A percentile compares a stretch with the other conserved stretches of the same genome.
These are phyloP conservation scores for Aspergillus sclerotiicarbonarius DNA, from an alignment of 495 filamentous ascomycete genomes.

Conservation along the genomic window DNA sequence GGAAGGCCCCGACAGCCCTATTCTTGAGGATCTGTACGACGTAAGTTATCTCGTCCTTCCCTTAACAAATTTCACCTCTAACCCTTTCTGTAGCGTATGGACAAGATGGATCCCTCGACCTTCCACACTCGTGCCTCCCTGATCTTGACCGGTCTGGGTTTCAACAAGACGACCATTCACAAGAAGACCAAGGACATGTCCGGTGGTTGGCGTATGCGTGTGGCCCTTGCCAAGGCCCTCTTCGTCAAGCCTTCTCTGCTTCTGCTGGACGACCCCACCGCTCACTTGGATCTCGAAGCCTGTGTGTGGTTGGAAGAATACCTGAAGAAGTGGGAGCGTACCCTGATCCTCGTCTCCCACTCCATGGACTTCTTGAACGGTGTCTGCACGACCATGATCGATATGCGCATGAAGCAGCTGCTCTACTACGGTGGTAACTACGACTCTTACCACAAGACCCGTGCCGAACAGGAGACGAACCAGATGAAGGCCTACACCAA, in stretches of 20 bases:
- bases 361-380: slow-evolving; percentile 99
- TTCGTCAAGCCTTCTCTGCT: slow-evolving; percentile 97
- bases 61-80: too few species aligned
- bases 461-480: slow-evolving; percentile 91
- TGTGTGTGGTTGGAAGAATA: slow-evolving; percentile 99
- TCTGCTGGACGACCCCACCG: slow-evolving; percentile 96
- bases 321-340: slow-evolving; percentile 98
- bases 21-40: slow-evolving; percentile 95
- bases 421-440: slow-evolving; percentile 99
- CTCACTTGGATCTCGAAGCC: slow-evolving; percentile 98
- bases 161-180: slow-evolving; percentile 94
- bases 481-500: slow-evolving; percentile 98
- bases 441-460: slow-evolving; percentile 96
- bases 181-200: slow-evolving; percentile 99
- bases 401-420: slow-evolving; percentile 88
- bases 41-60: slow-evolving; percentile 56
- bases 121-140: slow-evolving; percentile 94
- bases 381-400: slow-evolving; percentile 98
- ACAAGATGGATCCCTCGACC: slow-evolving; percentile 99
- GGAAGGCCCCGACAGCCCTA: slow-evolving; percentile 83
- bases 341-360: slow-evolving; percentile 96
- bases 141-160: slow-evolving; percentile 97
- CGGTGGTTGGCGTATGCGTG: slow-evolving; percentile 99
- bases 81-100: slow-evolving; percentile 71
- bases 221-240: slow-evolving; percentile 93